Evolutionary conservation across 164 flowering plant genomes (phyloP).

Genomic region (Dillenia turbinata): DNA sequence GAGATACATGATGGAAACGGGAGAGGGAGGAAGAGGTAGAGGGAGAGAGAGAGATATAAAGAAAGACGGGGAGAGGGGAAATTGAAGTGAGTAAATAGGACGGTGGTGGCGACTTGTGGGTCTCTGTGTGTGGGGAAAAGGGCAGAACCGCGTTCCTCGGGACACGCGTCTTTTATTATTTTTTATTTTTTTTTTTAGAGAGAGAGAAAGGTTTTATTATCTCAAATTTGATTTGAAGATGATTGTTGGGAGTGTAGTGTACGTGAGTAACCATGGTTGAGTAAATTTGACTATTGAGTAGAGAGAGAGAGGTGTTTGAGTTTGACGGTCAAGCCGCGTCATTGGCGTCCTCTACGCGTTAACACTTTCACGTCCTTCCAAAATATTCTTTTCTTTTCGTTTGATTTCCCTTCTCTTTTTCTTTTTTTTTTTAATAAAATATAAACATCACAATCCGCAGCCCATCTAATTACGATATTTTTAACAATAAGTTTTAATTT

Average conservation of each 20-base stretch:
- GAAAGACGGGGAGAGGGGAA: background rate
- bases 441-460: no score
- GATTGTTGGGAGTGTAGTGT: no score
- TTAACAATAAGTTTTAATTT: no score
- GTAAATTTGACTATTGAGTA: background rate
- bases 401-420: no score
- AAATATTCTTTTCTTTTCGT: background rate
- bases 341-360: conserved; percentile 12
- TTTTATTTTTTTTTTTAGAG: no score
- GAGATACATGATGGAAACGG: no score
- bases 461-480: no score
- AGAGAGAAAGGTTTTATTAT: no score
- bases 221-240: no score
- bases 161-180: conserved; percentile 45
- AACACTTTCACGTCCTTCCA: background rate
- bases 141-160: conserved; percentile 50
- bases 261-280: conserved; percentile 25
- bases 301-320: background rate
- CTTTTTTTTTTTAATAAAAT: no score
- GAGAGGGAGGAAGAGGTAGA: no score
- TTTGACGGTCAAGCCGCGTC: conserved; percentile 32
- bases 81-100: conserved; percentile 2
- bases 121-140: conserved; percentile 34
- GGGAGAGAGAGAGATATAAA: background rate
- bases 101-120: background rate